Evolutionary conservation across 73 alveolate species (phyloP), one percentile per base, ranked within the genome.

Genomic region (Paraurostyla sp.): DNA sequence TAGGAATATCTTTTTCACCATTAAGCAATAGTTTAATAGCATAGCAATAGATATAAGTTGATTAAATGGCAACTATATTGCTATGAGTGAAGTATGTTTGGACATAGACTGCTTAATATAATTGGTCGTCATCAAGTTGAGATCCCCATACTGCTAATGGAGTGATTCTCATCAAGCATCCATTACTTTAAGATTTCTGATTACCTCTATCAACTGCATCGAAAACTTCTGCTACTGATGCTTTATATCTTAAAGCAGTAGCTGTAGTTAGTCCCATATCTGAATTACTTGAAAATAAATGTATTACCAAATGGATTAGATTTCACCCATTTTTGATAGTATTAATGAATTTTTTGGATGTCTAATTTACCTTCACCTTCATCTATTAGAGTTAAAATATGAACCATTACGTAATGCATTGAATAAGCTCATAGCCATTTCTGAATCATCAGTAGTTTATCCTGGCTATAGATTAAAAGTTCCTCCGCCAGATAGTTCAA

Each of bases 131-230:
- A 0, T 69, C 32, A 0, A 92, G 33, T 45, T 83, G 45, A 13
- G 80, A 80, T 0, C 87, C 22, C 82, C 87, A 92, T 13, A 92
- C 93, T 0, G 93, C 92, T 20, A 92, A 48, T 0, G 97, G 97
- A 30, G 97, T 87, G 29, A 78, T 76, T 71, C 97, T 80, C 97
- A 92, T 92, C 23, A 92, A 57, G 76, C 91, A 88, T 7, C 97
- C 95, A 71, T 92, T 92, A 54, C 93, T 80, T 52, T 78, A 32
- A 0, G 97, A 92, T 9, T 76, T 13, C 22, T 40, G 7, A 46
- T 68, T 84, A 20, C 9, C 33, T 22, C 16, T 18, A 36, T 88
- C 71, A 18, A 82, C 84, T n/a, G 22, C 27, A 38, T 38, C 25
- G 35, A 9, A 22, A 30, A 57, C 35, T 32, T 29, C 30, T 16